Conservation (phyloP, 805 yeast genomes). For the Starmerella scarabaei region DNA sequence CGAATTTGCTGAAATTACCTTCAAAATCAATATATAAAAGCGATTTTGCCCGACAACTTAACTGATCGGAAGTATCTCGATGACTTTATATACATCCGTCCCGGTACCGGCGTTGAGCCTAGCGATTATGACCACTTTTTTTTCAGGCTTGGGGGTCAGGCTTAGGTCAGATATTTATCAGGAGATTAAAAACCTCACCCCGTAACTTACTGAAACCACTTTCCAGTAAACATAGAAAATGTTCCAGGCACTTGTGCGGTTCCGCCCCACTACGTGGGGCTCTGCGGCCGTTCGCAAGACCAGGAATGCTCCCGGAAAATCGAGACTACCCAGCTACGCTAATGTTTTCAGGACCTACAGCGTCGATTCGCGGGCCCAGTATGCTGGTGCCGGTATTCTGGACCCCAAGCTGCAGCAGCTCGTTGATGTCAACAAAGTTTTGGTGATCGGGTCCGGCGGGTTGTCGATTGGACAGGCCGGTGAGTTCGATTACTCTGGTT, state of each 20-base stretch:
- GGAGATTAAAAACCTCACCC: too few species aligned
- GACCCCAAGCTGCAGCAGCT: slow-evolving; percentile 28
- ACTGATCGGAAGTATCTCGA: too few species aligned
- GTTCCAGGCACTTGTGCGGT: slow-evolving; percentile 14
- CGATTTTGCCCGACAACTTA: too few species aligned
- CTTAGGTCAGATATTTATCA: too few species aligned
- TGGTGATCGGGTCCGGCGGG: slow-evolving; percentile 96
- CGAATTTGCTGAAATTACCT: too few species aligned
- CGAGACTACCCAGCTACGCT: slow-evolving; percentile 7
- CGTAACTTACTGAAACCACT: too few species aligned
- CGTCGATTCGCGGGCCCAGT: slow-evolving; percentile 16
- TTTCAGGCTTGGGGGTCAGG: too few species aligned
- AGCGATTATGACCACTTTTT: too few species aligned
- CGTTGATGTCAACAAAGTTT: slow-evolving; percentile 75
- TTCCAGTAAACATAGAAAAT: too few species aligned
- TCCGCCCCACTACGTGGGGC: slow-evolving; percentile 14
- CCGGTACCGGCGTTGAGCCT: too few species aligned
- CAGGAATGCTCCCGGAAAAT: slow-evolving; percentile 16
- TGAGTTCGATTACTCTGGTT: slow-evolving; percentile 97
- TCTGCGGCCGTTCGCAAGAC: slow-evolving; percentile 16
- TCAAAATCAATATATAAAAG: too few species aligned
- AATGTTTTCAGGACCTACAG: slow-evolving; percentile 1
- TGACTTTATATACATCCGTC: too few species aligned
- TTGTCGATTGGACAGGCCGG: slow-evolving; percentile 98
- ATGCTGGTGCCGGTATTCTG: slow-evolving; percentile 31